Base-by-base conservation (phyloP, 768 basidiomycete species). In the Suillus lakei region DNA sequence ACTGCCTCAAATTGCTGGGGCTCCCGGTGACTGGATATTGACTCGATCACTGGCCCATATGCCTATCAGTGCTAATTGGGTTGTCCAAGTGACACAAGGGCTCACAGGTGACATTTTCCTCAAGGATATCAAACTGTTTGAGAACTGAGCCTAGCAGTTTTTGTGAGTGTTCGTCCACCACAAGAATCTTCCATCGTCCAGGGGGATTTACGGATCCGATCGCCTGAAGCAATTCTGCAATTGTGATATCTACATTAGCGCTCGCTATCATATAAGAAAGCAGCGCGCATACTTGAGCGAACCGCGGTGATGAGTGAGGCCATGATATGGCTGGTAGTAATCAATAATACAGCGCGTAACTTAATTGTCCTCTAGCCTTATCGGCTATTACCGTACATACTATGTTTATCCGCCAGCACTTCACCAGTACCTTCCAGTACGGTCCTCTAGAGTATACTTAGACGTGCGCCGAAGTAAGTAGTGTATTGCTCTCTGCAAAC, bases 71-170 rank as follows among this genome's bases (percentile, higher is more conserved):
- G 58, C 46, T 44, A 60, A 50, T 36, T 18, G 38, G 21, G 34
- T 15, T 39, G 38, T 41, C 38, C 61, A 13, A 59, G 12, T 21
- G 64, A 60, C 59, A 30, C 0, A 36, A 39, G 26, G 46, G 83
- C 95, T 75, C 81, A 98, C 97, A 86, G 54, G 96, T 98, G 50
- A 99, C 95, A 82, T 96, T 96, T 83, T 98, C 95, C 76, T 95
- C 91, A 63, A 99, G 78, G 63, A 99, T 92, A 76, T 99, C 97
- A 71, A 93, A 95, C 74, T 94, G 91, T 79, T 95, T 95, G 70
- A 98, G 84, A 4, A 96, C 94, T 10, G 91, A 87, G 66, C 89
- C 86, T 54, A 99, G 78, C 62, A 99, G 80, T 74, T 85, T 88
- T 78, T 96, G 91, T 30, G 96, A 91, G 78, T 93, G 87, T 69